These are phyloP conservation scores for Nadsonia starkeyi-henricii DNA, from an alignment of 1,139 yeast species.

Conservation along the genomic window DNA sequence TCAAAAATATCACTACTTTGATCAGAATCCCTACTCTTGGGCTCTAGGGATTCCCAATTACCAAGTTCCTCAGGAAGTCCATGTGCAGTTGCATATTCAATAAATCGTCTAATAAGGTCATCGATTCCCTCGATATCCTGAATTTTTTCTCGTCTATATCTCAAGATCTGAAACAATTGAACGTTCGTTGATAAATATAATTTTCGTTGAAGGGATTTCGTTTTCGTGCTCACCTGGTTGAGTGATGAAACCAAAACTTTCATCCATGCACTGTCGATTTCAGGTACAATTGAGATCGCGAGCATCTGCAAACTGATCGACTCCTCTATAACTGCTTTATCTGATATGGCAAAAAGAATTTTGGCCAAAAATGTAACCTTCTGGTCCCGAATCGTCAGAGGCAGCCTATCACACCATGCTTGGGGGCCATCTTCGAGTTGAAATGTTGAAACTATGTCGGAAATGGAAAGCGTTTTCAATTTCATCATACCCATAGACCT, in stretches of 20 bases:
- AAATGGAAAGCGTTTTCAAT: neutral
- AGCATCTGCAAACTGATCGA: neutral
- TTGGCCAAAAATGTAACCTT: neutral
- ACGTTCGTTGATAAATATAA: neutral
- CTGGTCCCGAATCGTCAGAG: neutral
- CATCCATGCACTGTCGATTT: neutral
- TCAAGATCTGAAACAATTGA: neutral
- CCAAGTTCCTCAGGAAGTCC: neutral
- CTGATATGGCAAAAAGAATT: neutral
- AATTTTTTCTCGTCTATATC: neutral
- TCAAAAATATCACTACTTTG: neutral
- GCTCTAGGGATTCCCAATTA: neutral
- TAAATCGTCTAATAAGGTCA: neutral
- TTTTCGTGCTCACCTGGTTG: neutral
- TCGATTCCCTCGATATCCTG: neutral
- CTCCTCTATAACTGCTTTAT: neutral
- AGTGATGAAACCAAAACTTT: neutral
- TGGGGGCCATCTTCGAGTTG: neutral
- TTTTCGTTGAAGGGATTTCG: neutral
- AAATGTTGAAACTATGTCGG: neutral
- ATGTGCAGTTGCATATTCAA: neutral
- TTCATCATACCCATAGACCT: neutral
- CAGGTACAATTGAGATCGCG: neutral
- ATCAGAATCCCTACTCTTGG: neutral
- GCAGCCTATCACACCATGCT: neutral